Base-by-base conservation (phyloP, 805 yeast genomes). In the Ogataea paradorogensis region DNA sequence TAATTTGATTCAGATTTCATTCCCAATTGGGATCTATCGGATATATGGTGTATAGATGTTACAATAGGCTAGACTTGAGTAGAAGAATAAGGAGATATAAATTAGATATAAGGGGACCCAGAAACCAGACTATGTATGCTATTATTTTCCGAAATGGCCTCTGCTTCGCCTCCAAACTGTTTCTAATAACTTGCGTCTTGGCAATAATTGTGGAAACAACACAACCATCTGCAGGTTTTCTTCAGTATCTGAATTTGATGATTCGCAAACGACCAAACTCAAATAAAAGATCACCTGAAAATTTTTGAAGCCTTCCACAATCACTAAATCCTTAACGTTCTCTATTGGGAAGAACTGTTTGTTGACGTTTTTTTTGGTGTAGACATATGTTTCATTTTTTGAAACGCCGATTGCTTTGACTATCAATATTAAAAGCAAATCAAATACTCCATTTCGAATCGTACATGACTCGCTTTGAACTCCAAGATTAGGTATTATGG, bases 281-380 rank as follows among this genome's bases (percentile, higher is more conserved):
- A 85, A 62, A 53, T 84, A 81, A 56, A 71, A 81, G 2, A 81
- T 66, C 8, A 84, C 87, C 46, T 80, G 80, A 46, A 78, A 74
- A 5, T 82, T 82, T 39, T 69, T 69, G 55, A 86, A 84, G 0
- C 85, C 90, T 58, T 86, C 95, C 55, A 84, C 84, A 18, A 86
- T 79, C 0, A 83, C 74, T 9, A 85, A 58, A 56, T 84, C 91
- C 4, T 74, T 70, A 36, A 85, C 70, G 31, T 67, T 66, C 32
- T 71, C 74, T 27, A 69, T 61, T 0, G 89, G 82, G 9, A 82
- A 70, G 55, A 85, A 82, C 20, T 62, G 53, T 36, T 50, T 51
- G 33, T 46, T 45, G 9, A 36, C 23, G 22, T 29, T 30, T 27
- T 20, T 32, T 28, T 35, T 40, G 20, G 39, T 21, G n/a, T 27